Conservation (phyloP, 495 filamentous ascomycete genomes). For the Talaromyces ruber region DNA sequence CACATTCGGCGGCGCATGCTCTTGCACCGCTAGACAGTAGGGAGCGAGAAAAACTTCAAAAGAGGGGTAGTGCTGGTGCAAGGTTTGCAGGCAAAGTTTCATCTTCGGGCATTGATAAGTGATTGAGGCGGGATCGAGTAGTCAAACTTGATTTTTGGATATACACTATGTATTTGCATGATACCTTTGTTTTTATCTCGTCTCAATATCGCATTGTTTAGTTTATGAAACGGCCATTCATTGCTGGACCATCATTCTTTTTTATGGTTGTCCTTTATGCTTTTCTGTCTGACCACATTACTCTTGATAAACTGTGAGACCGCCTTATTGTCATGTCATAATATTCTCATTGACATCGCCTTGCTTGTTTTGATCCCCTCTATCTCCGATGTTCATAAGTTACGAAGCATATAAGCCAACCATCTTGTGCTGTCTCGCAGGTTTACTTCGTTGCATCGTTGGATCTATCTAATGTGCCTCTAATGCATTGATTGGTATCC, state of each 20-base stretch:
- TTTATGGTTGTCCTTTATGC: not conserved
- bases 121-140: not conserved
- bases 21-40: conserved; percentile 25
- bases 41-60: conserved; percentile 43
- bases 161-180: conserved; percentile 12
- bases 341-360: not conserved
- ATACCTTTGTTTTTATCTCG: conserved; percentile 9
- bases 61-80: conserved; percentile 41
- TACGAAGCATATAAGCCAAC: not conserved
- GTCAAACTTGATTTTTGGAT: not conserved
- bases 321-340: not conserved
- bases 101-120: conserved; percentile 37
- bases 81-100: conserved; percentile 41
- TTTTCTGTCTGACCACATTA: no score
- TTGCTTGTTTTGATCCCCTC: not conserved
- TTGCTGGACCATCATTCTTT: not conserved
- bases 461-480: not conserved
- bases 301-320: not conserved
- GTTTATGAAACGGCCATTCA: not conserved
- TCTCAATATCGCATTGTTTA: not conserved
- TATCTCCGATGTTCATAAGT: not conserved
- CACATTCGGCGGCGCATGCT: conserved; percentile 17
- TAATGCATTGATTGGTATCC: not conserved
- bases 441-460: not conserved
- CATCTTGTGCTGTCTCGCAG: not conserved